Evolutionary conservation across 768 basidiomycete species (phyloP).

Genomic region (Tulasnella sp.): DNA sequence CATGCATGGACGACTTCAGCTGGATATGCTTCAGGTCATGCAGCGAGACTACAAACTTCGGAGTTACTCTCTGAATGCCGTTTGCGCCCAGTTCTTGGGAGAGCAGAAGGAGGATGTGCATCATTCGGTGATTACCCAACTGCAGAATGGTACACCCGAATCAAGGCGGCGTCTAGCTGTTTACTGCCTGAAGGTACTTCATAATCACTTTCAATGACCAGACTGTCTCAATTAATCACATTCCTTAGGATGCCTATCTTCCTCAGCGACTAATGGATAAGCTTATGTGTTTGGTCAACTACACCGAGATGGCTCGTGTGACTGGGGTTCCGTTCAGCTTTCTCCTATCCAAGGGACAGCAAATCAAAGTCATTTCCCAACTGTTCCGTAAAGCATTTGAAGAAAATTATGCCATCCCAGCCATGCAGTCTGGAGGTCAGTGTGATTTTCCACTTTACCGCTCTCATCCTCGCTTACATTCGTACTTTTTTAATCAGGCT

Average conservation of each 20-base stretch:
- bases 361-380: slow-evolving; percentile 96
- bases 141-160: slow-evolving; percentile 94
- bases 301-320: slow-evolving; percentile 97
- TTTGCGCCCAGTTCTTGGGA: slow-evolving; percentile 93
- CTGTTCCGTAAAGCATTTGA: slow-evolving; percentile 86
- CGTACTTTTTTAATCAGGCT: slow-evolving; percentile 35
- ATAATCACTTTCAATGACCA: background rate
- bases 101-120: slow-evolving; percentile 99
- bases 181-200: slow-evolving; percentile 83
- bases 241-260: slow-evolving; percentile 81
- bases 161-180: slow-evolving; percentile 86
- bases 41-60: slow-evolving; percentile 96
- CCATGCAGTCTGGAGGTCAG: slow-evolving; percentile 69
- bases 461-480: background rate
- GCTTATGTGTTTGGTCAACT: slow-evolving; percentile 98
- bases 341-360: slow-evolving; percentile 85
- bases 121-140: slow-evolving; percentile 92
- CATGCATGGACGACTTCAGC: slow-evolving; percentile 84
- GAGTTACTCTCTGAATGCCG: slow-evolving; percentile 94
- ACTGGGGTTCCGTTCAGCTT: slow-evolving; percentile 99
- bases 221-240: background rate
- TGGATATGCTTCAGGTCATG: slow-evolving; percentile 96
- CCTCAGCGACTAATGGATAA: slow-evolving; percentile 94
- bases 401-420: slow-evolving; percentile 80
- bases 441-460: background rate